These are phyloP conservation scores for Leavenworthia alabamica DNA, from an alignment of 345 rosid species.

Conservation along the genomic window DNA sequence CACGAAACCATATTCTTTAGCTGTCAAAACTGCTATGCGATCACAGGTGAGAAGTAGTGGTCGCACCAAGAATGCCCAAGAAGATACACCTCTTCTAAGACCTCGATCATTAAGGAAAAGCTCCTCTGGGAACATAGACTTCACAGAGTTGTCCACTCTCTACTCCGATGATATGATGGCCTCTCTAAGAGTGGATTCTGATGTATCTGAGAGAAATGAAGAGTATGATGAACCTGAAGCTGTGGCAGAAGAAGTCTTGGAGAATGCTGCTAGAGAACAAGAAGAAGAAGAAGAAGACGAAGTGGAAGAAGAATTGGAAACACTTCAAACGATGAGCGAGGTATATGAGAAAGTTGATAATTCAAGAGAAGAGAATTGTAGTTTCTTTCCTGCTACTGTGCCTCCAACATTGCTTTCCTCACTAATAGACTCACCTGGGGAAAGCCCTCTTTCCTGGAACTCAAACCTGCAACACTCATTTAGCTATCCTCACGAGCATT, in stretches of 20 bases:
- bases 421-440: conserved; percentile 66
- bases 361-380: conserved; percentile 55
- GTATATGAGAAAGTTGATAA: conserved; percentile 51
- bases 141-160: conserved; percentile 36
- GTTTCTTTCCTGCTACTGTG: conserved; percentile 47
- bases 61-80: conserved; percentile 52
- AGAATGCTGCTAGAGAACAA: conserved; percentile 35
- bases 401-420: conserved; percentile 46
- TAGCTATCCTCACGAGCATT: conserved; percentile 49
- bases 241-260: conserved; percentile 45
- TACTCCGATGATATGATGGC: conserved; percentile 37
- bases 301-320: conserved; percentile 41
- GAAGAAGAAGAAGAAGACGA: conserved; percentile 10
- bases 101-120: conserved; percentile 54
- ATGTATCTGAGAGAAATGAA: conserved; percentile 40
- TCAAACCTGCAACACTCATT: conserved; percentile 54
- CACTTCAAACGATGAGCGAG: conserved; percentile 40
- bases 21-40: conserved; percentile 43
- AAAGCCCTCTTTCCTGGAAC: conserved; percentile 79
- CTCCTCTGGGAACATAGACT: conserved; percentile 49
- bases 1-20: conserved; percentile 60
- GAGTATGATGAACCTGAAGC: conserved; percentile 42
- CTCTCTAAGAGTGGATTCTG: conserved; percentile 45
- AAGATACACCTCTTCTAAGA: conserved; percentile 44
- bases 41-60: conserved; percentile 51